Percentiles rank a stretch among this genome's conserved stretches.
Conservation (phyloP, 2,329 filamentous ascomycete genomes). For the Neofusicoccum cordaticola region DNA sequence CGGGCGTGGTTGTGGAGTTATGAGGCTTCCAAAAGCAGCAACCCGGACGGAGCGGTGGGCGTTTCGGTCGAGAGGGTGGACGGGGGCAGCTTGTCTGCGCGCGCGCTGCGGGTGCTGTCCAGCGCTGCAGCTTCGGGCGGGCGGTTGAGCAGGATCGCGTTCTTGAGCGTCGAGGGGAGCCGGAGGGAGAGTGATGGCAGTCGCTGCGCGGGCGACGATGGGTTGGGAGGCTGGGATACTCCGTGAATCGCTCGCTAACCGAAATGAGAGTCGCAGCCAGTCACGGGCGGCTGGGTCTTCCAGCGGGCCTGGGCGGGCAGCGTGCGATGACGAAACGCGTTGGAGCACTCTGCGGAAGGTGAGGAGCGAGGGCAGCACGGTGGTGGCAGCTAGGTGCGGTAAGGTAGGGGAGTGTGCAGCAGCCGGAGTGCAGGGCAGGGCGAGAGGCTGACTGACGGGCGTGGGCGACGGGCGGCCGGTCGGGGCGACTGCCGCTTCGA, state of each 20-base stretch:
- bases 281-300: conserved; percentile 14
- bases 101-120: conserved; percentile 13
- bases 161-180: conserved; percentile 6
- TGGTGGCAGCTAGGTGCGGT: conserved; percentile 5
- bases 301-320: conserved; percentile 11
- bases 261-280: conserved; percentile 19
- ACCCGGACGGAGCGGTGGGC: conserved; percentile 15
- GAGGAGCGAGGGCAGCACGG: conserved; percentile 4
- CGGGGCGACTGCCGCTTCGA: conserved; percentile 13
- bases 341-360: background rate
- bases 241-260: conserved; percentile 17
- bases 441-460: conserved; percentile 10
- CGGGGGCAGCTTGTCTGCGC: conserved; percentile 3
- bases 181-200: conserved; percentile 13
- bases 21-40: conserved; percentile 18
- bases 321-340: conserved; percentile 12
- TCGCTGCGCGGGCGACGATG: conserved; percentile 11
- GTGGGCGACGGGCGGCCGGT: conserved; percentile 7
- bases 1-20: conserved; percentile 5
- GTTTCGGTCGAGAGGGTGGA: conserved; percentile 14
- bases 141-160: conserved; percentile 4
- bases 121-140: conserved; percentile 17
- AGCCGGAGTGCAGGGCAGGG: conserved; percentile 11
- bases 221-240: conserved; percentile 19
- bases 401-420: conserved; percentile 14